Conservation (phyloP, 768 basidiomycete genomes). For the Leccinum boreale region DNA sequence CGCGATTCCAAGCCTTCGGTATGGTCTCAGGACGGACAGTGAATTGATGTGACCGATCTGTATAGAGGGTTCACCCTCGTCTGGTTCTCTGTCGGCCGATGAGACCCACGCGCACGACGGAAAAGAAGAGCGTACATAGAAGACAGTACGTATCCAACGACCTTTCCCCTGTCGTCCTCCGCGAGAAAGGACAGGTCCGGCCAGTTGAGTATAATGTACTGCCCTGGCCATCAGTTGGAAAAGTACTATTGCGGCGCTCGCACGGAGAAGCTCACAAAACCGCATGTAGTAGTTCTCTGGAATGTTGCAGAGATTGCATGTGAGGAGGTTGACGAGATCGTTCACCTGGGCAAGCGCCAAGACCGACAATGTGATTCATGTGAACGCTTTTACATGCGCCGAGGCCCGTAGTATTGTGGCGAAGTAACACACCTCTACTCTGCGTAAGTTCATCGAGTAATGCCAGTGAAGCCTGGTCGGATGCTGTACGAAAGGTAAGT, state of each 20-base stretch:
- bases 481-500: background rate
- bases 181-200: conserved; percentile 54
- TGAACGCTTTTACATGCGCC: background rate
- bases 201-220: conserved; percentile 47
- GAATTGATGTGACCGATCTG: conserved; percentile 30
- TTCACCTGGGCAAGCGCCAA: conserved; percentile 33
- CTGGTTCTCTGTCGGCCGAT: conserved; percentile 21
- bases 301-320: conserved; percentile 50
- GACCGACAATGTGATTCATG: background rate
- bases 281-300: conserved; percentile 46
- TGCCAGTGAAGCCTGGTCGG: background rate
- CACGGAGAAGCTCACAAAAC: conserved; percentile 23
- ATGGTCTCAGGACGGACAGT: conserved; percentile 25
- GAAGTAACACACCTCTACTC: conserved; percentile 24
- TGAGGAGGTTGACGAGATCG: conserved; percentile 48
- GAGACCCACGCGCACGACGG: background rate
- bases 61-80: conserved; percentile 7
- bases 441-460: conserved; percentile 28
- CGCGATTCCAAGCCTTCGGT: conserved; percentile 28
- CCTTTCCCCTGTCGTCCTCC: conserved; percentile 44
- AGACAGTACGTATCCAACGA: conserved; percentile 56
- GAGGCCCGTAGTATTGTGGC: background rate
- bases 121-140: conserved; percentile 43
- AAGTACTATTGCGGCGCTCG: background rate
- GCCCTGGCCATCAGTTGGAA: conserved; percentile 33